Evolutionary conservation across 2,329 filamentous ascomycete genomes (phyloP).

Genomic region (Alternaria novae-zelandiae): DNA sequence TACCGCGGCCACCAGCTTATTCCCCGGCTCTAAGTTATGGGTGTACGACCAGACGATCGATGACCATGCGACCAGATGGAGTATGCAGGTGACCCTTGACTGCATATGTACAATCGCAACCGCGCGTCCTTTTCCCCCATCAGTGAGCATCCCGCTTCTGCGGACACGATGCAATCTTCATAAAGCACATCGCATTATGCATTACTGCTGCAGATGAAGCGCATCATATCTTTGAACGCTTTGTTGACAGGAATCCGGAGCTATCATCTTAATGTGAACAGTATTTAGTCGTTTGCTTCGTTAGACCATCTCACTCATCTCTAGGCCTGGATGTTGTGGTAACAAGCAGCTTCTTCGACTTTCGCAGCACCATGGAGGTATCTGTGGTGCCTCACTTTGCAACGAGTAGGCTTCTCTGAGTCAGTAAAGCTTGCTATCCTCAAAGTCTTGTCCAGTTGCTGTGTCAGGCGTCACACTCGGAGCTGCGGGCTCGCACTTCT

Average conservation of each 20-base stretch:
- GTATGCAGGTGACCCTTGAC: neutral
- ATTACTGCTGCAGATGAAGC: neutral
- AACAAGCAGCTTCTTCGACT: neutral
- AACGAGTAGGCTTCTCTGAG: neutral
- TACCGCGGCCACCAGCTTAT: constrained; percentile 1
- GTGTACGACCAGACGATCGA: constrained; percentile 5
- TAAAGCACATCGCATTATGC: neutral
- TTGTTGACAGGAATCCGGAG: neutral
- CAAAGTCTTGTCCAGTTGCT: neutral
- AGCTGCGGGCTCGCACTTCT: neutral
- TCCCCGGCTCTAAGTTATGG: constrained; percentile 5
- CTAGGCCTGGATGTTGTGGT: neutral
- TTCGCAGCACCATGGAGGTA: neutral
- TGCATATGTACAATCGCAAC: neutral
- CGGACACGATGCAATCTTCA: neutral
- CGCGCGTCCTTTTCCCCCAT: constrained; percentile 1
- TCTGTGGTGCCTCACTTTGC: neutral
- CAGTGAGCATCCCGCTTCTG: neutral
- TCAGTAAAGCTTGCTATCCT: neutral
- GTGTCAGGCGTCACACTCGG: neutral
- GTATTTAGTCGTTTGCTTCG: neutral
- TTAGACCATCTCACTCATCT: neutral
- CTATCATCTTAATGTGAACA: neutral
- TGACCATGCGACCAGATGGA: neutral
- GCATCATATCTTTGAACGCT: neutral